Evolutionary conservation across 768 basidiomycete genomes (phyloP), one percentile per base, ranked within the genome.

Genomic region (Leucocoprinus sp.): DNA sequence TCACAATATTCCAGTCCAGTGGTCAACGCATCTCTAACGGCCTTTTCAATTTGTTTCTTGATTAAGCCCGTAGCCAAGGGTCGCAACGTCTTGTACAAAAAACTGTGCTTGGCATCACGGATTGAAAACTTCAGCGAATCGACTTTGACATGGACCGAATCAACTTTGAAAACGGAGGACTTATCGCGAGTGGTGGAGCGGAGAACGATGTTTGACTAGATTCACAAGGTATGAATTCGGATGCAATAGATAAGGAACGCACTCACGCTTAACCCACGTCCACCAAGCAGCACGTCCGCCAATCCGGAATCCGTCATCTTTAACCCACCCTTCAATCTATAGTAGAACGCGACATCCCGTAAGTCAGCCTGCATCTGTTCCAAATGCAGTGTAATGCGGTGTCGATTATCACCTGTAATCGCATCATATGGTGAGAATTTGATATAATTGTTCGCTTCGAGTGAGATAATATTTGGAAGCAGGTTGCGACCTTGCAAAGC

Each of bases 311-410:
- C 92, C 39, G 61, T 72, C 60, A 93, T 64, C 70, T 82, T 90
- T 2, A 84, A 78, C 54, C 89, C 76, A 2, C 89, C 89, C 76
- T 93, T 93, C 71, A 82, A 89, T 52, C 72, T 73, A 71, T 89
- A 93, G 60, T 84, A 90, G 62, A 98, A 95, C 7, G 86, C 84
- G 11, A 96, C 88, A 54, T 97, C 93, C 12, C 87, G 77, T 78
- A 98, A 85, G 54, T 96, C 92, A 4, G 86, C 85, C 60, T 97
- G 93, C 54, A 96, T 86, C 62, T 97, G 93, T 22, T 70, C 71
- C 28, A 96, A 70, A 6, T 78, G 80, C 44, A 96, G 59, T 27
- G 74, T 82, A 58, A 96, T 78, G 43, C 78, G 74, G 61, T 95
- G 89, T 53, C 75, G 72, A 22, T 69, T 62, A 51, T 78, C 70